phyloP scores from a whole-genome alignment of 768 basidiomycete species.

The Amylocystis lapponica region DNA sequence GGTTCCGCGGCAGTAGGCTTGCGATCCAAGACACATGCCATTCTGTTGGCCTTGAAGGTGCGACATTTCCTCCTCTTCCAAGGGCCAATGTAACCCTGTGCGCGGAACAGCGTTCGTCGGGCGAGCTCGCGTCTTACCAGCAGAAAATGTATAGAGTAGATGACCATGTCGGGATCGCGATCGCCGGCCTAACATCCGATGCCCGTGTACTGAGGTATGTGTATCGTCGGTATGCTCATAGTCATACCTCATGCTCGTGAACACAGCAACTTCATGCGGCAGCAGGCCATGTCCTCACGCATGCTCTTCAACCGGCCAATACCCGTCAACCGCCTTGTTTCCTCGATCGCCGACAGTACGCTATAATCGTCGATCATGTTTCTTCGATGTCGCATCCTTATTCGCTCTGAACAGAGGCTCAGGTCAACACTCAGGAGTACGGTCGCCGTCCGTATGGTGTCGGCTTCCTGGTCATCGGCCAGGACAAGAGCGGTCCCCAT shows the following conservation, averaged over 20 bases:
- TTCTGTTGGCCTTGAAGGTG: constrained; percentile 91
- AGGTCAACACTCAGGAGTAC: constrained; percentile 98
- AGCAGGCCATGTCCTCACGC: constrained; percentile 91
- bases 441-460: constrained; percentile 97
- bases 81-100: background rate
- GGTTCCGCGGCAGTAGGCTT: constrained; percentile 98
- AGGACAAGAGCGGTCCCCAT: constrained; percentile 95
- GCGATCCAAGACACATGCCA: constrained; percentile 90
- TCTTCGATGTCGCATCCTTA: background rate
- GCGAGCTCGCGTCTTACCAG: constrained; percentile 98
- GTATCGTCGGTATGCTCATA: background rate
- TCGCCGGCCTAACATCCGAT: constrained; percentile 97
- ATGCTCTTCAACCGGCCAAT: constrained; percentile 96
- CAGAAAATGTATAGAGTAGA: constrained; percentile 99
- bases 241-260: constrained; percentile 1
- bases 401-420: constrained; percentile 62
- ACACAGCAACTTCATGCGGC: constrained; percentile 95
- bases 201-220: constrained; percentile 91
- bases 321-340: constrained; percentile 90
- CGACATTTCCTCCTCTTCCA: constrained; percentile 12
- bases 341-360: constrained; percentile 92
- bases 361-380: constrained; percentile 12
- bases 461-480: constrained; percentile 95
- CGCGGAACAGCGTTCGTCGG: constrained; percentile 77
- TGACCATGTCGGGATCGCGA: constrained; percentile 98